Percentiles rank a stretch among this genome's conserved stretches.
Evolutionary conservation across 495 filamentous ascomycete species (phyloP).

Genomic region (Geoglossum glabrum): DNA sequence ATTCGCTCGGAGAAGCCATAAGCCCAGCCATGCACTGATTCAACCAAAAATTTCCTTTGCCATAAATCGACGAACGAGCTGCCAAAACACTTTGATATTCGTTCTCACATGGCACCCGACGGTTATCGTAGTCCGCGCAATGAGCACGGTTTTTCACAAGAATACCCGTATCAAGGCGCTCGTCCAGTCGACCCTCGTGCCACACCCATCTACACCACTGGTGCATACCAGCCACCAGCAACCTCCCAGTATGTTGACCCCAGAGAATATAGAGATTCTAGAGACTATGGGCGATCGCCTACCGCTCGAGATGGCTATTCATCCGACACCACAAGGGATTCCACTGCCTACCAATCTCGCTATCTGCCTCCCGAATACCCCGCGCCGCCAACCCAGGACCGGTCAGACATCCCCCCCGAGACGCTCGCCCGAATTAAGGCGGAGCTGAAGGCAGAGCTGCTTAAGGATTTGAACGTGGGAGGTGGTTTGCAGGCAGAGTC

Average conservation of each 20-base stretch:
- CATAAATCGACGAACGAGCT: neutral
- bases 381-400: neutral
- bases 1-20: neutral
- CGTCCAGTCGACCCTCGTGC: neutral
- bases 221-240: neutral
- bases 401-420: neutral
- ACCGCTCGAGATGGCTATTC: neutral
- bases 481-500: neutral
- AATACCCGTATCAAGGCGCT: neutral
- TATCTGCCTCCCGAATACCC: neutral
- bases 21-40: neutral
- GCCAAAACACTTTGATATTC: neutral
- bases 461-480: neutral
- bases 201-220: neutral
- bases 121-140: constrained; percentile 2
- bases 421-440: neutral
- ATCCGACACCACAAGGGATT: neutral
- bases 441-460: neutral
- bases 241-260: neutral
- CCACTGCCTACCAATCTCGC: neutral
- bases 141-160: neutral
- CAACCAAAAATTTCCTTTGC: neutral
- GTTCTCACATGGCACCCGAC: neutral
- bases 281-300: neutral
- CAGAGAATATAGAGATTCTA: neutral